Evolutionary conservation across 768 basidiomycete species (phyloP), one percentile per base, ranked within the genome.

Genomic region (Cyathus striatus): DNA sequence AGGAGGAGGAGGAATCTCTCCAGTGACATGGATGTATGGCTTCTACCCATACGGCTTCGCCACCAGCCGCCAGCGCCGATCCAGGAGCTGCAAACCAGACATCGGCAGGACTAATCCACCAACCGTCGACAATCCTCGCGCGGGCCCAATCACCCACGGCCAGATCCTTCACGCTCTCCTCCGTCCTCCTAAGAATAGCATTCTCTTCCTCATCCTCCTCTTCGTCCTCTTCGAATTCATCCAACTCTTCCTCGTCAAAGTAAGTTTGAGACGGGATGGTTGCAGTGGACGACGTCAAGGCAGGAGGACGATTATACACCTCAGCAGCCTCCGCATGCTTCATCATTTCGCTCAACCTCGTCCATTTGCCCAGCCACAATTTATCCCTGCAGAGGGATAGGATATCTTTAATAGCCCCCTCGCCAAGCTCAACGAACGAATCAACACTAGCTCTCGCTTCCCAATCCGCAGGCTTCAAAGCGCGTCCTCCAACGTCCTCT

Each of bases 31-130:
- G 86, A 43, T 76, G 75, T 0, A 69, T 47, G 1, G 75, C 73
- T 4, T 43, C 58, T 45, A 67, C 70, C n/a, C n/a, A n/a, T n/a
- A n/a, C n/a, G n/a, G n/a, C n/a, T n/a, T n/a, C n/a, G n/a, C n/a
- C n/a, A n/a, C n/a, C n/a, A n/a, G n/a, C n/a, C 34, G 44, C 64
- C 40, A 45, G 55, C 43, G 58, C 62, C 50, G 59, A 66, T 41
- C 72, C 75, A 23, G 56, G 67, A 44, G 62, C 57, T 7, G 64
- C 60, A 40, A 78, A 85, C 74, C 75, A 87, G 36, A 78, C 69
- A 56, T 90, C 87, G 0, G 79, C 83, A 7, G 86, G 87, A 39
- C 75, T 82, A 34, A 81, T 60, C 86, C 87, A 90, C 50, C 79
- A 73, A 2, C 87, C 87, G 43, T 90, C 86, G 16, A 89, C 60